A percentile compares a stretch with the other conserved stretches of the same genome.
Conservation (phyloP, 2,329 filamentous ascomycete species). For the Raffaelea arxii region DNA sequence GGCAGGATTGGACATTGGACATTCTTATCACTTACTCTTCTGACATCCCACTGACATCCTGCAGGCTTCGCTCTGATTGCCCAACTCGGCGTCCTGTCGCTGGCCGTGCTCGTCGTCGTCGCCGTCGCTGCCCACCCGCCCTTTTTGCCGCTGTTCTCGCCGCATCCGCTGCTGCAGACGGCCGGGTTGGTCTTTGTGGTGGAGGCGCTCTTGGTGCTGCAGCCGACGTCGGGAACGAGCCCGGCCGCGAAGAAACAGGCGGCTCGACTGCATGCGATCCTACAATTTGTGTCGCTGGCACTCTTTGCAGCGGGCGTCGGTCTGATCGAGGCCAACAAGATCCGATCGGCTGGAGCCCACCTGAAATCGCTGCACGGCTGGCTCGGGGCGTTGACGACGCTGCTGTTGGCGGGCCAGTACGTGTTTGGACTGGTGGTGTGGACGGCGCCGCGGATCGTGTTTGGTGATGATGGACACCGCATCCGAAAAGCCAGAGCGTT, state of each 20-base stretch:
- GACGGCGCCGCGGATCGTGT: slow-evolving; percentile 55
- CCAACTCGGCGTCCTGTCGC: slow-evolving; percentile 67
- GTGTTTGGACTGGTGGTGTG: slow-evolving; percentile 76
- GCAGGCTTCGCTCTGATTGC: slow-evolving; percentile 70
- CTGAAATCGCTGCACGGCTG: slow-evolving; percentile 76
- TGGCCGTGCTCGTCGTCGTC: slow-evolving; percentile 69
- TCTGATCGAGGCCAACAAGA: slow-evolving; percentile 79
- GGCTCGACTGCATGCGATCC: slow-evolving; percentile 52
- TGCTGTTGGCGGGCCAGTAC: slow-evolving; percentile 62
- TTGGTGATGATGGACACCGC: slow-evolving; percentile 58
- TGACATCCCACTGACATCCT: slow-evolving; percentile 23
- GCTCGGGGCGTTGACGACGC: slow-evolving; percentile 68
- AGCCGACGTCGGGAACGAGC: slow-evolving; percentile 63
- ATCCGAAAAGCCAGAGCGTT: slow-evolving; percentile 76
- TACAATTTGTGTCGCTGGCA: slow-evolving; percentile 58
- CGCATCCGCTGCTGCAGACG: slow-evolving; percentile 66
- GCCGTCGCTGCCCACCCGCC: slow-evolving; percentile 55
- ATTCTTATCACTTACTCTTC: neutral
- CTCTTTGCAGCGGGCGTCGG: slow-evolving; percentile 54
- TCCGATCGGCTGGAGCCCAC: slow-evolving; percentile 54
- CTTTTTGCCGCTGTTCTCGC: slow-evolving; percentile 69
- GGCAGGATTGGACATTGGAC: too few species aligned
- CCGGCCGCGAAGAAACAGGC: slow-evolving; percentile 59
- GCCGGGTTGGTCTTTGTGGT: slow-evolving; percentile 64
- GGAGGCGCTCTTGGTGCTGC: slow-evolving; percentile 74